These are phyloP conservation scores for Colletotrichum trifolii DNA, from an alignment of 2,329 filamentous ascomycete genomes.

Conservation along the genomic window DNA sequence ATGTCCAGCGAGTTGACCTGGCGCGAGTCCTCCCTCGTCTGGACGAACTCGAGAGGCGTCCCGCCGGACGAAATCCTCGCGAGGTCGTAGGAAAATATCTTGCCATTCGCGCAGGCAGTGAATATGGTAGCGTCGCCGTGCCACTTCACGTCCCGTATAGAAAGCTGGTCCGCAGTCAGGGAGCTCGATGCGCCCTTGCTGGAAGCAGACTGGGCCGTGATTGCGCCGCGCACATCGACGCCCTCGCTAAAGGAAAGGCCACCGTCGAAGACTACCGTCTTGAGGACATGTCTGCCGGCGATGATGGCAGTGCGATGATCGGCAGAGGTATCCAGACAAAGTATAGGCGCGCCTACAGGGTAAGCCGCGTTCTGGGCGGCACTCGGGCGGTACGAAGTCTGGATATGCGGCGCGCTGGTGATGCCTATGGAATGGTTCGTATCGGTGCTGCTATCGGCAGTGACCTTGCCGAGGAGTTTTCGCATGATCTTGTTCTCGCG, in stretches of 20 bases:
- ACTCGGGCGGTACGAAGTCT: conserved; percentile 59
- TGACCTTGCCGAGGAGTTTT: conserved; percentile 67
- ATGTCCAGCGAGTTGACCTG: conserved; percentile 73
- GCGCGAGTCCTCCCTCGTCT: conserved; percentile 70
- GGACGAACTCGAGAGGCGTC: conserved; percentile 63
- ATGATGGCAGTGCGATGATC: conserved; percentile 67
- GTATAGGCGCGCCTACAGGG: conserved; percentile 62
- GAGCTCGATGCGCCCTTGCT: conserved; percentile 53
- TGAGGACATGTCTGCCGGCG: conserved; percentile 70
- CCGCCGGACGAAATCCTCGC: conserved; percentile 58
- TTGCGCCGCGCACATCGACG: conserved; percentile 67
- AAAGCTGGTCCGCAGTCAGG: conserved; percentile 64
- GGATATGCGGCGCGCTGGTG: conserved; percentile 56
- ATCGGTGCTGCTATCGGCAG: conserved; percentile 58
- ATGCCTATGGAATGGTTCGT: conserved; percentile 55
- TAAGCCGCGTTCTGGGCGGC: conserved; percentile 68
- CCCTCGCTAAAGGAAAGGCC: conserved; percentile 65
- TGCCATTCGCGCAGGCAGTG: conserved; percentile 72
- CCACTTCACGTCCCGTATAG: conserved; percentile 73
- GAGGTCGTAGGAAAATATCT: conserved; percentile 73
- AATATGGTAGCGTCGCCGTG: conserved; percentile 65
- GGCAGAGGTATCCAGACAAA: conserved; percentile 67
- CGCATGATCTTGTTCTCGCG: conserved; percentile 68
- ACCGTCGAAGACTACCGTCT: conserved; percentile 65
- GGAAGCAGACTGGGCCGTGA: conserved; percentile 60